Evolutionary conservation across 345 rosid species (phyloP), one percentile per base, ranked within the genome.

Genomic region (Limnanthes douglasii): DNA sequence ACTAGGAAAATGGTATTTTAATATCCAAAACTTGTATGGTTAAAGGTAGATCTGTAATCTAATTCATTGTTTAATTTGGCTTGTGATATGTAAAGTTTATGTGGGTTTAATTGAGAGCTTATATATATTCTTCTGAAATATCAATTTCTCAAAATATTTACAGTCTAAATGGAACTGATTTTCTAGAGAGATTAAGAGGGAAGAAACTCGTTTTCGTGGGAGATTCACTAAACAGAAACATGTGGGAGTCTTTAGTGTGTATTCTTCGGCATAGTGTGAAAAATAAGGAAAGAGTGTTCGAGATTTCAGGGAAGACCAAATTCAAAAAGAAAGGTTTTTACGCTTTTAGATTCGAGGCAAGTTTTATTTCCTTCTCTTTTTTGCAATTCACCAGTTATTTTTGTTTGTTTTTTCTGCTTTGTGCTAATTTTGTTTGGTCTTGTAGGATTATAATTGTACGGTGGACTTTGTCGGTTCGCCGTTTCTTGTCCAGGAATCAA

Each of bases 231-330:
- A 81, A 75, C 54, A 37, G 95, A 47, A 88, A 88, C 62, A 76
- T 88, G 94, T 86, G 92, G 96, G 78, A 88, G 45, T 88, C 97
- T 27, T 68, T 88, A 32, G 86, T 83, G 33, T 88, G 95, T 51
- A 72, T 83, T 31, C 90, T 88, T 34, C 62, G 77, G 15, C 61
- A 69, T 24, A 69, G 83, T 37, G 29, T 78, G 50, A 45, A 45
- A 45, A 51, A 72, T 56, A 78, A 69, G 86, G 68, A 66, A 49
- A 59, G 62, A 44, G 86, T 88, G 5, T 62, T 63, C 17, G 95
- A 88, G 65, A 66, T 79, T 27, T 73, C 83, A 0, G 90, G 95
- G 31, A 68, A 66, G 54, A 67, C 41, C 0, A 86, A 78, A 21
- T 83, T 88, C 38, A 82, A 79, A 53, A 83, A 76, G 76, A 66